Evolutionary conservation across 129 eudicot species (phyloP).

Genomic region (Saposhnikovia divaricata): DNA sequence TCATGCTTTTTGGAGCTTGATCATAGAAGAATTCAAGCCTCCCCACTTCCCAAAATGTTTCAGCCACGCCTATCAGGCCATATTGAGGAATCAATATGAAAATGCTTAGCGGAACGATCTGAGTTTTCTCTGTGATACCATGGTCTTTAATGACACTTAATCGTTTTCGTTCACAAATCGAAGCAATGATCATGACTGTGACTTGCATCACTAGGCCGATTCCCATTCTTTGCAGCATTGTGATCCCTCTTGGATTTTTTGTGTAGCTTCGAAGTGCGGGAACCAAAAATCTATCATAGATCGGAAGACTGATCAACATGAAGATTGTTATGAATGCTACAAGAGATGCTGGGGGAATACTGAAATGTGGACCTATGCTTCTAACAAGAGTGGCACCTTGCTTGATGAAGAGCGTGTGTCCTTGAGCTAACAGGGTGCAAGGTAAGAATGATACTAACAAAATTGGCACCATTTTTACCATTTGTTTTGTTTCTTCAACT

Average conservation of each 20-base stretch:
- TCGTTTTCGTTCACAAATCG: slow-evolving; percentile 37
- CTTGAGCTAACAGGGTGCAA: slow-evolving; percentile 42
- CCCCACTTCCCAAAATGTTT: slow-evolving; percentile 51
- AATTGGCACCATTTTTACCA: slow-evolving; percentile 56
- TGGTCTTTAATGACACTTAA: slow-evolving; percentile 29
- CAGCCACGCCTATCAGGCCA: slow-evolving; percentile 45
- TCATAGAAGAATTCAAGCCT: slow-evolving; percentile 73
- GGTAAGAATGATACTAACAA: slow-evolving; percentile 42
- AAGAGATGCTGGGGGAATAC: slow-evolving; percentile 64
- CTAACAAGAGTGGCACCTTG: slow-evolving; percentile 58
- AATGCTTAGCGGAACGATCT: slow-evolving; percentile 51
- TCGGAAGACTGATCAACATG: slow-evolving; percentile 39
- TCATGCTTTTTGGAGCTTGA: slow-evolving; percentile 84
- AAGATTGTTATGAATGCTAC: slow-evolving; percentile 45
- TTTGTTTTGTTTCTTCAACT: slow-evolving; percentile 62
- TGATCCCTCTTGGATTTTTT: slow-evolving; percentile 56
- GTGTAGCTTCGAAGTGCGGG: slow-evolving; percentile 40
- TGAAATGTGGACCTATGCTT: slow-evolving; percentile 41
- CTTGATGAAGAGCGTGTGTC: slow-evolving; percentile 55
- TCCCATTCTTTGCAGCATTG: slow-evolving; percentile 53
- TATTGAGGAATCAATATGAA: slow-evolving; percentile 63
- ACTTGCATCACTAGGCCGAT: slow-evolving; percentile 51
- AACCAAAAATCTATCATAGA: slow-evolving; percentile 51
- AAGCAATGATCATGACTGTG: slow-evolving; percentile 33
- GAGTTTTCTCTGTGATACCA: slow-evolving; percentile 22